phyloP scores from a whole-genome alignment of 2,329 filamentous ascomycete species.

The Diaporthe longicolla region DNA sequence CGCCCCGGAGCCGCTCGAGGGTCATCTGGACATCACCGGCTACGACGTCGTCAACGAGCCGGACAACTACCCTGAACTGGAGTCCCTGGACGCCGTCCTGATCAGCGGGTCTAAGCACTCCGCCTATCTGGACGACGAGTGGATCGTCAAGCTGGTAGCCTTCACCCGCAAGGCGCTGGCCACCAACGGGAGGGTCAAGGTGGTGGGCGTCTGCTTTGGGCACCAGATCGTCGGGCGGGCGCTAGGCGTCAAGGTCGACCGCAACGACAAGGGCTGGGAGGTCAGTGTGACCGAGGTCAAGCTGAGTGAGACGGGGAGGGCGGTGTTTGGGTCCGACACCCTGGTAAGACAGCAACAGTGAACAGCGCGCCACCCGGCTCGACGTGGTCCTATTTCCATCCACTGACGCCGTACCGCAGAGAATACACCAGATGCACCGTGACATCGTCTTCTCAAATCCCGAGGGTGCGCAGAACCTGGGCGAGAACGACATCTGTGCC shows the following conservation, averaged over 20 bases:
- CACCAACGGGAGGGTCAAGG: slow-evolving; percentile 73
- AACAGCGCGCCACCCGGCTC: background rate
- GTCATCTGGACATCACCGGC: slow-evolving; percentile 70
- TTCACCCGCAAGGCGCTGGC: slow-evolving; percentile 70
- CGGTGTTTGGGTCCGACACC: slow-evolving; percentile 77
- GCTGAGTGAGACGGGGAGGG: slow-evolving; percentile 77
- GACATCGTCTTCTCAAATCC: slow-evolving; percentile 80
- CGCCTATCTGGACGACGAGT: slow-evolving; percentile 79
- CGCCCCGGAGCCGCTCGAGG: slow-evolving; percentile 58
- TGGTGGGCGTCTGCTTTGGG: slow-evolving; percentile 90
- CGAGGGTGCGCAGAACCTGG: slow-evolving; percentile 72
- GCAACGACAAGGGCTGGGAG: slow-evolving; percentile 83
- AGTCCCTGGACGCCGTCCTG: slow-evolving; percentile 84
- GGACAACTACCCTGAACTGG: slow-evolving; percentile 78
- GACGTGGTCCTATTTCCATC: background rate
- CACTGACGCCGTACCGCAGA: background rate
- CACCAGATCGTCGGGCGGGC: slow-evolving; percentile 88
- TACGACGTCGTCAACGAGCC: slow-evolving; percentile 80
- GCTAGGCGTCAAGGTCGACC: slow-evolving; percentile 75
- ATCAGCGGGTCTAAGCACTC: slow-evolving; percentile 83
- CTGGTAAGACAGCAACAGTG: slow-evolving; percentile 56
- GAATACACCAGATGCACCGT: slow-evolving; percentile 87
- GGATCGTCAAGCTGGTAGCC: slow-evolving; percentile 82
- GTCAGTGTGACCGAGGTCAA: slow-evolving; percentile 79
- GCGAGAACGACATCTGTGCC: slow-evolving; percentile 74